These are phyloP conservation scores for Collybia mongolica DNA, from an alignment of 768 basidiomycete species.

Conservation along the genomic window DNA sequence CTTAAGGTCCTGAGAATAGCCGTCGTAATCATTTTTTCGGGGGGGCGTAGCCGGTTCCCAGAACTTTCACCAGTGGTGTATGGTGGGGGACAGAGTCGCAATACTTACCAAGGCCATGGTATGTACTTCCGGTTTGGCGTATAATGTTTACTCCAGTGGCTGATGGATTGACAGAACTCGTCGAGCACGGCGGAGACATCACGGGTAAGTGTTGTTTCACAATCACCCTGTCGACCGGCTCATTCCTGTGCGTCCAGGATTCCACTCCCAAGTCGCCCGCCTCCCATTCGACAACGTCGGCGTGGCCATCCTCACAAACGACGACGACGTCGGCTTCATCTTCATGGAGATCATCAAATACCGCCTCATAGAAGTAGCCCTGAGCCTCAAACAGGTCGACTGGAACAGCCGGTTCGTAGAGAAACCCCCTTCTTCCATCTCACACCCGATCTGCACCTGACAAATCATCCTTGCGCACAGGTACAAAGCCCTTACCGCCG, in stretches of 20 bases:
- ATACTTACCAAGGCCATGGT: constrained; percentile 26
- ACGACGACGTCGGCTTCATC: constrained; percentile 11
- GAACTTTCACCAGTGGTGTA: constrained; percentile 23
- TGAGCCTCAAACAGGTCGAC: constrained; percentile 18
- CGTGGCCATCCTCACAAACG: constrained; percentile 19
- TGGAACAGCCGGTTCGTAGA: constrained; percentile 13
- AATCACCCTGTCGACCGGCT: not conserved
- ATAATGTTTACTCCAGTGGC: not conserved
- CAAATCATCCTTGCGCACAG: not conserved
- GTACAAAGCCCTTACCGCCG: not conserved
- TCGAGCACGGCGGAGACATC: constrained; percentile 19
- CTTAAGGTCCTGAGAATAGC: too few relatives aligned
- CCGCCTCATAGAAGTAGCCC: constrained; percentile 16
- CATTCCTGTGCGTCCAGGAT: constrained; percentile 10
- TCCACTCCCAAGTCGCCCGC: constrained; percentile 11
- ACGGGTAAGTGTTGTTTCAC: not conserved
- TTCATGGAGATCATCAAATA: constrained; percentile 16
- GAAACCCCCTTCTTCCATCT: not conserved
- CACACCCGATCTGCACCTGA: not conserved
- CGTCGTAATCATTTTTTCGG: not conserved
- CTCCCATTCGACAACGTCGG: constrained; percentile 19
- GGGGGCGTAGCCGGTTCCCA: constrained; percentile 10
- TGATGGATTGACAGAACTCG: constrained; percentile 1
- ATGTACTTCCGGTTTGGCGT: not conserved
- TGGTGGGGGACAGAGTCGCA: constrained; percentile 23